Evolutionary conservation across 2,329 filamentous ascomycete genomes (phyloP).

Genomic region (Colletotrichum tanaceti): DNA sequence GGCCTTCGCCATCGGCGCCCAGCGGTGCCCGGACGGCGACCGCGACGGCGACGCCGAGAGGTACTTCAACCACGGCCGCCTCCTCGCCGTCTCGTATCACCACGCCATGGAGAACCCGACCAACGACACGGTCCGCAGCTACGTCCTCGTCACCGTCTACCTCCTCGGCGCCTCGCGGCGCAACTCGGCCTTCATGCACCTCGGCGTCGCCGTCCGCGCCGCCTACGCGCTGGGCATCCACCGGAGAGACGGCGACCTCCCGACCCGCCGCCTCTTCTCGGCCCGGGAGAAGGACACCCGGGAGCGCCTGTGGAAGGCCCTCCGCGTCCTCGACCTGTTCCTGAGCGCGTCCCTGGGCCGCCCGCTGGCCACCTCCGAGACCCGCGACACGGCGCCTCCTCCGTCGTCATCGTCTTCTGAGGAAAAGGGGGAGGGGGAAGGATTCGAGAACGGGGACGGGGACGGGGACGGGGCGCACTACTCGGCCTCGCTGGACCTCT

Average conservation of each 20-base stretch:
- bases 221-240: conserved; percentile 51
- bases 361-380: conserved; percentile 49
- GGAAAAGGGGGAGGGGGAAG: too few relatives aligned
- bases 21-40: conserved; percentile 47
- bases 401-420: too few relatives aligned
- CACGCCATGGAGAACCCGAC: conserved; percentile 52
- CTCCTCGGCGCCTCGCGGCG: conserved; percentile 50
- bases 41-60: conserved; percentile 49
- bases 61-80: conserved; percentile 51
- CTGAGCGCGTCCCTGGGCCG: conserved; percentile 50
- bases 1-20: conserved; percentile 49
- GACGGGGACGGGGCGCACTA: conserved; percentile 32
- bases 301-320: conserved; percentile 50
- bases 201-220: conserved; percentile 53
- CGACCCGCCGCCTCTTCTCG: conserved; percentile 45
- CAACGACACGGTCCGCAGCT: conserved; percentile 49
- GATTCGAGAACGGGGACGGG: too few relatives aligned
- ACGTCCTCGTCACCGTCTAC: conserved; percentile 53
- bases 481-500: conserved; percentile 49
- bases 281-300: conserved; percentile 43
- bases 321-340: conserved; percentile 50
- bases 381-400: conserved; percentile 40
- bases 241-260: conserved; percentile 43
- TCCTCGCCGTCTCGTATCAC: conserved; percentile 48
- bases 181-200: conserved; percentile 53